A percentile compares a stretch with the other conserved stretches of the same genome.
These are phyloP conservation scores for Suillus cothurnatus DNA, from an alignment of 768 basidiomycete species.

Conservation along the genomic window DNA sequence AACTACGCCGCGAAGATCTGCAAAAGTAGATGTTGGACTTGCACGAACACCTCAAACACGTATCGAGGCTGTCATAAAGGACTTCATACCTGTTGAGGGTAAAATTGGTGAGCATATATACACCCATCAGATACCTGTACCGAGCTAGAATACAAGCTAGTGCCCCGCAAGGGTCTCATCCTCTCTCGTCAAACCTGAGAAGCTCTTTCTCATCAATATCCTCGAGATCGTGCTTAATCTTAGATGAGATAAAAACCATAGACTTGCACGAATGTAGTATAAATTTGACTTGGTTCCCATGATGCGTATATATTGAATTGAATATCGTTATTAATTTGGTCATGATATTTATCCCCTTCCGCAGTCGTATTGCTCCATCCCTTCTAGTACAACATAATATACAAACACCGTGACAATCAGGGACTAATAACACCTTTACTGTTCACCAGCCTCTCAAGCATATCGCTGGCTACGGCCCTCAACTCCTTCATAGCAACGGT, in stretches of 20 bases:
- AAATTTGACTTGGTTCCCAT: too few species aligned
- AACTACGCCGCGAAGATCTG: conserved; percentile 46
- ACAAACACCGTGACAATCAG: not conserved
- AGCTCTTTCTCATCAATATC: conserved; percentile 84
- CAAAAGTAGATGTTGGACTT: conserved; percentile 48
- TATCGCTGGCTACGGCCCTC: not conserved
- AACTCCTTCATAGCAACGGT: not conserved
- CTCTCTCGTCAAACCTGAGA: conserved; percentile 71
- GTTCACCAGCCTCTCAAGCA: not conserved
- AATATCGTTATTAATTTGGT: not conserved
- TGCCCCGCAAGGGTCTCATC: conserved; percentile 59
- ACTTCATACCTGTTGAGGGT: conserved; percentile 40
- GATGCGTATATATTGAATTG: too few species aligned
- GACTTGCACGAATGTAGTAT: not conserved
- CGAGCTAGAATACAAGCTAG: conserved; percentile 5
- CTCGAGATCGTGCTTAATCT: conserved; percentile 85
- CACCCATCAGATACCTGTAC: not conserved
- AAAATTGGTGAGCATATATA: conserved; percentile 22
- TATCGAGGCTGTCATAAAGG: conserved; percentile 49
- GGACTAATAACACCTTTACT: not conserved
- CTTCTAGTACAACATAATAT: not conserved
- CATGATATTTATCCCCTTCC: not conserved
- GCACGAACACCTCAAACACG: conserved; percentile 46
- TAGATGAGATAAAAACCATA: conserved; percentile 83
- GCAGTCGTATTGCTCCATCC: not conserved